A percentile compares a stretch with the other conserved stretches of the same genome.
phyloP scores from a whole-genome alignment of 352 stramenopile genomes.

The Phytophthora meadii region DNA sequence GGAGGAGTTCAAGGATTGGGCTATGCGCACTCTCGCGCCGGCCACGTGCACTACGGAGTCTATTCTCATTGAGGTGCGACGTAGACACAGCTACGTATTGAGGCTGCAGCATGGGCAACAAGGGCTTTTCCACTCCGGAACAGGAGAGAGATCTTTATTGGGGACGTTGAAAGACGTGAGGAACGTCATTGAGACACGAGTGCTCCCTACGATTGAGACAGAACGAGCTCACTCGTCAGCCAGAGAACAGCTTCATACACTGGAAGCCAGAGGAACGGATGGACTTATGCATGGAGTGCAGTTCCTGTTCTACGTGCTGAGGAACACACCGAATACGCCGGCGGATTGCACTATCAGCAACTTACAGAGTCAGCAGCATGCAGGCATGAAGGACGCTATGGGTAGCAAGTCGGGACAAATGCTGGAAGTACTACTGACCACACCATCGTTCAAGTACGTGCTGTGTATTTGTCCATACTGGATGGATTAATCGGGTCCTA shows the following conservation, averaged over 20 bases:
- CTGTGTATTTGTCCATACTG: neutral
- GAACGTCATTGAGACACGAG: slow-evolving; percentile 77
- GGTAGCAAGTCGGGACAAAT: slow-evolving; percentile 86
- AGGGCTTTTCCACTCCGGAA: slow-evolving; percentile 79
- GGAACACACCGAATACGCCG: slow-evolving; percentile 85
- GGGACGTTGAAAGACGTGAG: slow-evolving; percentile 85
- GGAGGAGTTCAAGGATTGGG: slow-evolving; percentile 89
- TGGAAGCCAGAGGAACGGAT: slow-evolving; percentile 80
- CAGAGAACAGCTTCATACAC: slow-evolving; percentile 78
- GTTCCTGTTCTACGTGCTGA: slow-evolving; percentile 88
- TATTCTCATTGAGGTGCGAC: slow-evolving; percentile 78
- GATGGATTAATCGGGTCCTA: slow-evolving; percentile 1
- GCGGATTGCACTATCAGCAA: slow-evolving; percentile 88
- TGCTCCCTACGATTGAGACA: slow-evolving; percentile 83
- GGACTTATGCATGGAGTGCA: slow-evolving; percentile 88
- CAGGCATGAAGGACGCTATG: slow-evolving; percentile 89
- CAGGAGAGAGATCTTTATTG: slow-evolving; percentile 77
- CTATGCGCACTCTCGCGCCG: slow-evolving; percentile 77
- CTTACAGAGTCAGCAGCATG: slow-evolving; percentile 80
- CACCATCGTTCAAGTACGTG: slow-evolving; percentile 82
- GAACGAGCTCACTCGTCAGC: slow-evolving; percentile 84
- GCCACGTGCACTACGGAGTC: slow-evolving; percentile 81
- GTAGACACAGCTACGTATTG: slow-evolving; percentile 79
- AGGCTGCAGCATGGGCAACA: slow-evolving; percentile 84
- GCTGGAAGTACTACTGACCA: slow-evolving; percentile 82